Percentiles rank a stretch among this genome's conserved stretches.
These are phyloP conservation scores for Didymella glomerata DNA, from an alignment of 2,329 filamentous ascomycete genomes.

Conservation along the genomic window DNA sequence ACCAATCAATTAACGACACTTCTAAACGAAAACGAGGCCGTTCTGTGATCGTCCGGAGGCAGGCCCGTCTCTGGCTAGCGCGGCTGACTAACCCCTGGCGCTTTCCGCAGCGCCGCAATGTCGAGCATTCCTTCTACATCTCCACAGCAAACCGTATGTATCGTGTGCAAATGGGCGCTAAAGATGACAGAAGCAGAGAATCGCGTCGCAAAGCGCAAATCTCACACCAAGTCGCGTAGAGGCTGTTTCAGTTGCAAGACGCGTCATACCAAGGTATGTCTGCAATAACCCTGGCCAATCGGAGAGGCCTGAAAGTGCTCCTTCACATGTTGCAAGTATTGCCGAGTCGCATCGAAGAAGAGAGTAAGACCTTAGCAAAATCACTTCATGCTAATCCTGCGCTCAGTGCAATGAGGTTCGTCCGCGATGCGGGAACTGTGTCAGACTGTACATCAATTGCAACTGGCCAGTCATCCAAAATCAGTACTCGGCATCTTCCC, in stretches of 20 bases:
- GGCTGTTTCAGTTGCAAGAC: slow-evolving; percentile 46
- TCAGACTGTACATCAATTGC: slow-evolving; percentile 43
- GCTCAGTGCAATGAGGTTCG: slow-evolving; percentile 43
- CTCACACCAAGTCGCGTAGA: slow-evolving; percentile 44
- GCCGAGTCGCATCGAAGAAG: not conserved
- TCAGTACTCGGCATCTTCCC: slow-evolving; percentile 29
- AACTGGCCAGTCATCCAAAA: slow-evolving; percentile 36
- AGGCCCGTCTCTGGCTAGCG: not conserved
- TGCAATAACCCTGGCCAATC: slow-evolving; percentile 10
- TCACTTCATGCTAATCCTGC: slow-evolving; percentile 1
- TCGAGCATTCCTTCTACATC: slow-evolving; percentile 5
- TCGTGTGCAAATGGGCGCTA: not conserved
- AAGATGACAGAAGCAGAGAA: slow-evolving; percentile 29
- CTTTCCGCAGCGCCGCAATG: slow-evolving; percentile 5
- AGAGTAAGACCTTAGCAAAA: not conserved
- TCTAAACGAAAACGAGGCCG: slow-evolving; percentile 5
- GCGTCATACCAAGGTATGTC: slow-evolving; percentile 44
- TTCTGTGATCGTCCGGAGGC: not conserved
- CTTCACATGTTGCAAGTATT: not conserved
- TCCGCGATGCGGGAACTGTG: slow-evolving; percentile 43
- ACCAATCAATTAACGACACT: not conserved
- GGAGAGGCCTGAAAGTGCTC: not conserved
- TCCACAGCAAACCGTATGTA: not conserved
- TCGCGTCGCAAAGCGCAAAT: slow-evolving; percentile 41
- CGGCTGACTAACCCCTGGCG: slow-evolving; percentile 8